Evolutionary conservation across 169 alveolate species (phyloP), one percentile per base, ranked within the genome.

Genomic region (Cyclospora cayetanensis): DNA sequence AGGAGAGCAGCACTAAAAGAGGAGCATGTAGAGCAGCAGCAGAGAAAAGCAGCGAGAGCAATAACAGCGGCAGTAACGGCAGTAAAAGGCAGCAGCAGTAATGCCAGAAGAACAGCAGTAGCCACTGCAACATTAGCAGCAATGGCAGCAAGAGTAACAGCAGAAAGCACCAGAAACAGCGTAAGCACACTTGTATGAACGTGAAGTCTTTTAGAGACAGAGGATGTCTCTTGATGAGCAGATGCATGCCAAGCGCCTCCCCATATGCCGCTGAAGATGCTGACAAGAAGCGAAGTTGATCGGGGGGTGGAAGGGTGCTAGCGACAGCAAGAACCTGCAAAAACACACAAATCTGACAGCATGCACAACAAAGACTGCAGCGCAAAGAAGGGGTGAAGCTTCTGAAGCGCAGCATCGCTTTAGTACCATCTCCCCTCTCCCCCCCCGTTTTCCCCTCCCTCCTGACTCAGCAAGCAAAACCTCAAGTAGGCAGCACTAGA

Each of bases 171-270:
- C n/a, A n/a, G n/a, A n/a, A n/a, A n/a, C 5, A 60, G 11, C 29
- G 29, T 1, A 60, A 60, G 74, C 86, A 25, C 25, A 41, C 88
- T 70, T 79, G 88, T 15, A 79, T 46, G 34, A 52, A 79, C 31
- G 29, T 66, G 60, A 46, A 82, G 34, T 82, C 76, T 27, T 82
- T 66, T 22, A 82, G 31, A n/a, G 65, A 65, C 37, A 66, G n/a
- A 9, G 90, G 90, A 22, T 65, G 55, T 15, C 90, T 31, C 60
- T 37, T 82, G 12, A 55, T 66, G 43, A 41, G 1, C 27, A 82
- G 34, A 66, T 82, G 90, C 35, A 34, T 66, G 12, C 68, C 34
- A 20, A 82, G 77, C 53, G 60, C 90, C 37, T 82, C 90, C 25
- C 76, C 90, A 35, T 82, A 82, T 25, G 74, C 66, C 12, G 72